Conservation (phyloP, 2,329 filamentous ascomycete genomes). For the Leptographium flavum region DNA sequence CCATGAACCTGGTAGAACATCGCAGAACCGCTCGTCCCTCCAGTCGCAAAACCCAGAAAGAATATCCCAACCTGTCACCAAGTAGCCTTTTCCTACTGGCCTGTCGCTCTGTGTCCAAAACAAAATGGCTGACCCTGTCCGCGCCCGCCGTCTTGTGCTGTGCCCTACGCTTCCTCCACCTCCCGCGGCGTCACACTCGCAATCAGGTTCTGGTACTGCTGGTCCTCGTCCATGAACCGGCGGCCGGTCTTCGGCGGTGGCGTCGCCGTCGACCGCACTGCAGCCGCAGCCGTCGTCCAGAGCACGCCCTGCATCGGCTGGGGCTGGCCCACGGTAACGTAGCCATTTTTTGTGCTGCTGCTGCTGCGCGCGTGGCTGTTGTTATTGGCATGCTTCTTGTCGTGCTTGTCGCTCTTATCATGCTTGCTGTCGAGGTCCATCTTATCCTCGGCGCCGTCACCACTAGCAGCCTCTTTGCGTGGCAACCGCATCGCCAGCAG, state of each 20-base stretch:
- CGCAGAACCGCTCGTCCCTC: no score
- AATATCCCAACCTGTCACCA: no score
- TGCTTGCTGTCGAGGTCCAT: conserved; percentile 15
- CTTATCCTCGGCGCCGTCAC: conserved; percentile 7
- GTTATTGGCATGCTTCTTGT: background rate
- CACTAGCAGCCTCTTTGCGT: conserved; percentile 19
- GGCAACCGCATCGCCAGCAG: conserved; percentile 53
- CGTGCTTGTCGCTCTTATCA: background rate
- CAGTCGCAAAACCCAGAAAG: no score
- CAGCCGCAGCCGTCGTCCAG: conserved; percentile 10
- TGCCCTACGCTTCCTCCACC: conserved; percentile 9
- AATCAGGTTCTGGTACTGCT: conserved; percentile 33
- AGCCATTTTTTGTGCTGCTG: background rate
- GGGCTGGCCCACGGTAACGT: conserved; percentile 4
- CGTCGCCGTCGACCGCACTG: background rate
- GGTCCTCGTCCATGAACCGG: conserved; percentile 24
- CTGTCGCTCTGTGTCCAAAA: no score
- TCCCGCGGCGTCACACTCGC: conserved; percentile 21
- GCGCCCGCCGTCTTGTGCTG: no score
- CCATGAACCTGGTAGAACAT: no score
- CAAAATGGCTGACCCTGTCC: no score
- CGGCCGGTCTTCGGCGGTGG: conserved; percentile 6
- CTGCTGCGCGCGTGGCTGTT: background rate
- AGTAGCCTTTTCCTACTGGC: background rate
- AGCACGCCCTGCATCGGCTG: conserved; percentile 10